Base-by-base conservation (phyloP, 345 rosid genomes). In the Mercurialis annua region DNA sequence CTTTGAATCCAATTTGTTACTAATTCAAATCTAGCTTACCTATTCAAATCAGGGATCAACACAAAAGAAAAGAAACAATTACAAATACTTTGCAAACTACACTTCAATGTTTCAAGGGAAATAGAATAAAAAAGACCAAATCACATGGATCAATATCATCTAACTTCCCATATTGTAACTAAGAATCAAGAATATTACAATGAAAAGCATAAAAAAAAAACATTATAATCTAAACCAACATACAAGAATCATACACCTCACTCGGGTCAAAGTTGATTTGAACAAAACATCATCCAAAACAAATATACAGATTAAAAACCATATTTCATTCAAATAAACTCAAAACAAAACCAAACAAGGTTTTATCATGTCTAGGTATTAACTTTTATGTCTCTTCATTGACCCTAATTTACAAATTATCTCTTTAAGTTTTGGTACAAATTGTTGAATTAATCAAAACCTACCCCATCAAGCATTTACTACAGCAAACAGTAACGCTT, bases 171-270 rank as follows among this genome's bases (percentile, higher is more conserved):
- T 11, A 54, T 16, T 4, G 38, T 29, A 10, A 29, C 54, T 66
- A 71, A 67, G 71, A 73, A 69, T 40, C 56, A 73, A 64, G 67
- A 75, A 71, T 68, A 62, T 43, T 17, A 44, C 20, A 65, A 58
- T 27, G n/a, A 62, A 60, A 67, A 56, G 58, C 48, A 69, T 50
- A 67, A 74, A 36, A 10, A n/a, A 40, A 71, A 29, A 48, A 10
- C 65, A 38, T 1, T 26, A 11, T 24, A 27, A 64, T 59, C 52
- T 43, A 29, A 38, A 63, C 15, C 17, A 44, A 27, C 14, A 66
- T 40, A 58, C 48, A 24, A 63, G 51, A n/a, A 48, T 59, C 53
- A 12, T n/a, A 12, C 3, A 40, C 65, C 59, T 54, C 55, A 59
- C 29, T 12, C 20, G 24, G 62, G 18, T 36, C 30, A 36, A 56